phyloP scores from a whole-genome alignment of 306 rosid genomes.

The Fragaria nilgerrensis region DNA sequence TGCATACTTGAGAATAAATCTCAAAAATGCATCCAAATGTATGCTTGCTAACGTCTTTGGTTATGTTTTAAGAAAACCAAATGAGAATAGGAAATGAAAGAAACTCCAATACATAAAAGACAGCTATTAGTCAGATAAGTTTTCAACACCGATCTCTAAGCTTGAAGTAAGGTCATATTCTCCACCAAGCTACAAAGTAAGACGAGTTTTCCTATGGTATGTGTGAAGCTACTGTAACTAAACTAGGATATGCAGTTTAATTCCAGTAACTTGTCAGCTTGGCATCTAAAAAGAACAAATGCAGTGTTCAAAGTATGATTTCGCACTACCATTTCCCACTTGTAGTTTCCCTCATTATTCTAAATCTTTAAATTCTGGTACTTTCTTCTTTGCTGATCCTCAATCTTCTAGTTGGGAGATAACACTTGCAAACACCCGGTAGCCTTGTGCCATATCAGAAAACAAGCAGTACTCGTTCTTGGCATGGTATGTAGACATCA shows the following conservation, averaged over 20 bases:
- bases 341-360: neutral
- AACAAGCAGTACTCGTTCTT: constrained; percentile 88
- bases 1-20: neutral
- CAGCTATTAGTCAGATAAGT: neutral
- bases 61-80: neutral
- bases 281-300: neutral
- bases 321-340: neutral
- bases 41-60: neutral
- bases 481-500: constrained; percentile 89
- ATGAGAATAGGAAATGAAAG: neutral
- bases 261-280: neutral
- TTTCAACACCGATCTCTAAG: neutral
- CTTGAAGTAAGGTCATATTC: neutral
- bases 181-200: neutral
- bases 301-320: neutral
- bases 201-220: neutral
- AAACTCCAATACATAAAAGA: neutral
- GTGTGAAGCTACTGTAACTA: neutral
- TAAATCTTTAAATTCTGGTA: neutral
- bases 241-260: neutral
- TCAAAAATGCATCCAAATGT: neutral
- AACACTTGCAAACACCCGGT: constrained; percentile 59
- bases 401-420: constrained; percentile 70
- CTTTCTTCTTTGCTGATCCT: constrained; percentile 14
- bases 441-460: constrained; percentile 82